Percentiles rank a stretch among this genome's conserved stretches.
These are phyloP conservation scores for Starmerella cellae DNA, from an alignment of 805 yeast species.

Conservation along the genomic window DNA sequence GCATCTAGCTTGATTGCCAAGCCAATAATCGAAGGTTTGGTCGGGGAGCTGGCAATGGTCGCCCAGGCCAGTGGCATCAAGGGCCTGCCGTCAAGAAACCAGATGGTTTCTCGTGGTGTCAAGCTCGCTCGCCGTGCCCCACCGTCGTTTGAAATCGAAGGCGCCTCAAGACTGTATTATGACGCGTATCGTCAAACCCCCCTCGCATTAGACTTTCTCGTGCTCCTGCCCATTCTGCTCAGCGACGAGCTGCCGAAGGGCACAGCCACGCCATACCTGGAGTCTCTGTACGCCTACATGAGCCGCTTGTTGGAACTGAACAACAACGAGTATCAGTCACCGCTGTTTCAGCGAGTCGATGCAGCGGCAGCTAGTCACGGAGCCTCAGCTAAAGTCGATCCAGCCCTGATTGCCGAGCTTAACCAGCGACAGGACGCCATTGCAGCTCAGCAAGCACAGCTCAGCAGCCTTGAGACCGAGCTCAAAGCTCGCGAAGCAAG, in stretches of 20 bases:
- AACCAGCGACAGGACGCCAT: slow-evolving; percentile 1
- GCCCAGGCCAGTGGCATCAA: slow-evolving; percentile 49
- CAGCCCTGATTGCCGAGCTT: slow-evolving; percentile 6
- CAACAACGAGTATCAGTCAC: slow-evolving; percentile 5
- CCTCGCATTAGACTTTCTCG: slow-evolving; percentile 56
- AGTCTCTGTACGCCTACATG: slow-evolving; percentile 56
- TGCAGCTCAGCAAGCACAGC: not conserved
- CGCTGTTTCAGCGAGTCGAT: slow-evolving; percentile 7
- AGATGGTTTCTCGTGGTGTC: slow-evolving; percentile 14
- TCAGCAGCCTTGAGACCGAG: not conserved
- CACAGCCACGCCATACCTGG: slow-evolving; percentile 80
- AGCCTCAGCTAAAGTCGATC: not conserved
- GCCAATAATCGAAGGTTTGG: slow-evolving; percentile 70
- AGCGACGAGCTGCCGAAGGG: slow-evolving; percentile 65
- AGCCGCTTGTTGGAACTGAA: slow-evolving; percentile 27
- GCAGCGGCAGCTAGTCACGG: slow-evolving; percentile 1
- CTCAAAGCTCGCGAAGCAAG: slow-evolving; percentile 11
- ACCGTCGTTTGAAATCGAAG: slow-evolving; percentile 26
- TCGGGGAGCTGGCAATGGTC: slow-evolving; percentile 59
- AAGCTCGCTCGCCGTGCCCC: slow-evolving; percentile 20
- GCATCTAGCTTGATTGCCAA: slow-evolving; percentile 62
- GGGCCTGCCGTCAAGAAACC: slow-evolving; percentile 35
- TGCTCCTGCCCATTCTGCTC: slow-evolving; percentile 73
- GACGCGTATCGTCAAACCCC: slow-evolving; percentile 47
- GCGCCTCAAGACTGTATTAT: slow-evolving; percentile 50